Percentiles rank a stretch among this genome's conserved stretches.
phyloP scores from a whole-genome alignment of 768 basidiomycete genomes.

The Pleurotus platypus region DNA sequence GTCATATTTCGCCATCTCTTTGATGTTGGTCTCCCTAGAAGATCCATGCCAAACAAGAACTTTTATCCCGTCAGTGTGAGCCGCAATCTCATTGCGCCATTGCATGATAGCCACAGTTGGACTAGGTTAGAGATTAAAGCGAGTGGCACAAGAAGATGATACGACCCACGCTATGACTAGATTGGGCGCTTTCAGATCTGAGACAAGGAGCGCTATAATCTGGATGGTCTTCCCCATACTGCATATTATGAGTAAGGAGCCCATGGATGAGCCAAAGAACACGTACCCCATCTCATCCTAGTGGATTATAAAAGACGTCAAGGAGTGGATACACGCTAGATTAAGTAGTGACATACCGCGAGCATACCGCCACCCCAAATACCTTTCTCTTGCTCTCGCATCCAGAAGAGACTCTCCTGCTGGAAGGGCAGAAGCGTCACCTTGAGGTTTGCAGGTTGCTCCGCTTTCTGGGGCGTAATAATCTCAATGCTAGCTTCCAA shows the following conservation, averaged over 20 bases:
- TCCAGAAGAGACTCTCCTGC: conserved; percentile 92
- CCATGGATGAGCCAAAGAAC: background rate
- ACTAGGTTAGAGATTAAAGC: conserved; percentile 17
- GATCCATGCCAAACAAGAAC: conserved; percentile 93
- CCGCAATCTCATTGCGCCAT: conserved; percentile 91
- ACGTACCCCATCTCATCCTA: conserved; percentile 90
- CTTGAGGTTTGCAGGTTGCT: conserved; percentile 82
- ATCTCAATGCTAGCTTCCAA: conserved; percentile 60
- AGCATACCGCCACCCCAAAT: conserved; percentile 91
- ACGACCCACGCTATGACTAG: conserved; percentile 84
- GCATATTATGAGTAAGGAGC: background rate
- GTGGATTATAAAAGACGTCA: no score
- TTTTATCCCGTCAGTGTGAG: conserved; percentile 80
- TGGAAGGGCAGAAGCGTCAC: conserved; percentile 91
- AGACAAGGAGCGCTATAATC: conserved; percentile 85
- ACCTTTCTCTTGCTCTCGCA: conserved; percentile 87
- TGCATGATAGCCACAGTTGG: conserved; percentile 64
- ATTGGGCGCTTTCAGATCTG: conserved; percentile 76
- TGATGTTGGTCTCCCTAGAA: conserved; percentile 60
- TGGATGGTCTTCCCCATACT: conserved; percentile 98
- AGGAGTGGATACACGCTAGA: background rate
- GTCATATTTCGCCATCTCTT: conserved; percentile 79
- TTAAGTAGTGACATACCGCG: conserved; percentile 51
- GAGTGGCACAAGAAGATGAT: conserved; percentile 2
- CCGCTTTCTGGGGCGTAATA: conserved; percentile 62